A percentile compares a stretch with the other conserved stretches of the same genome.
Conservation (phyloP, 495 filamentous ascomycete species). For the Penicillium paradoxum region DNA sequence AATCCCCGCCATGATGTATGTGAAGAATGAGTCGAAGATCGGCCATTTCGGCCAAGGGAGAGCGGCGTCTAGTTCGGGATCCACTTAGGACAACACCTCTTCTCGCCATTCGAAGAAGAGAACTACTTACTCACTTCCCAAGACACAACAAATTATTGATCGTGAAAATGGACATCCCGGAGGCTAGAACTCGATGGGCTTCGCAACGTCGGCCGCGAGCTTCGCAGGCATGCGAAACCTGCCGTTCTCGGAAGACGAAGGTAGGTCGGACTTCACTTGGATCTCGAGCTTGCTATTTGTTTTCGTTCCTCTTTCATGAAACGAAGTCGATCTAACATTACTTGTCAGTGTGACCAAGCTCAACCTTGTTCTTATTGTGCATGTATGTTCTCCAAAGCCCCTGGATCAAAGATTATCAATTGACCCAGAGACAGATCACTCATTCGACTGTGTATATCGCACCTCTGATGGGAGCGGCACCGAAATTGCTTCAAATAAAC, state of each 20-base stretch:
- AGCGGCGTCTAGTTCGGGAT: background rate
- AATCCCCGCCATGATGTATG: background rate
- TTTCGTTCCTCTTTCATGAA: background rate
- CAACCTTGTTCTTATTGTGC: conserved; percentile 26
- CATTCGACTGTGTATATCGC: conserved; percentile 21
- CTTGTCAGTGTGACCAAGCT: conserved; percentile 20
- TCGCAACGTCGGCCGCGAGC: conserved; percentile 24
- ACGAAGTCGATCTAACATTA: background rate
- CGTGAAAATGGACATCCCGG: background rate
- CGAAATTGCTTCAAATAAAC: background rate
- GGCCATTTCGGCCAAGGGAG: background rate
- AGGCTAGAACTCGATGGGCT: conserved; percentile 4
- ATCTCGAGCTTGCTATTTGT: background rate
- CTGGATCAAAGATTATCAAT: background rate
- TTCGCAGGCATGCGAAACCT: conserved; percentile 24
- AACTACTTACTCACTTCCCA: background rate
- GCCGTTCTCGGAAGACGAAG: conserved; percentile 26
- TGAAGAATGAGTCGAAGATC: background rate
- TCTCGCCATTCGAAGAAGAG: background rate
- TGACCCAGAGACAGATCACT: conserved; percentile 17
- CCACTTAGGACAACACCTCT: background rate
- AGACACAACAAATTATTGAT: background rate
- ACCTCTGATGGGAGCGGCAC: conserved; percentile 1
- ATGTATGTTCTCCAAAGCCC: conserved; percentile 10
- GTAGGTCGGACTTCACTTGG: background rate